phyloP scores from a whole-genome alignment of 2,329 filamentous ascomycete genomes.

The Ophiostoma tasmaniense region DNA sequence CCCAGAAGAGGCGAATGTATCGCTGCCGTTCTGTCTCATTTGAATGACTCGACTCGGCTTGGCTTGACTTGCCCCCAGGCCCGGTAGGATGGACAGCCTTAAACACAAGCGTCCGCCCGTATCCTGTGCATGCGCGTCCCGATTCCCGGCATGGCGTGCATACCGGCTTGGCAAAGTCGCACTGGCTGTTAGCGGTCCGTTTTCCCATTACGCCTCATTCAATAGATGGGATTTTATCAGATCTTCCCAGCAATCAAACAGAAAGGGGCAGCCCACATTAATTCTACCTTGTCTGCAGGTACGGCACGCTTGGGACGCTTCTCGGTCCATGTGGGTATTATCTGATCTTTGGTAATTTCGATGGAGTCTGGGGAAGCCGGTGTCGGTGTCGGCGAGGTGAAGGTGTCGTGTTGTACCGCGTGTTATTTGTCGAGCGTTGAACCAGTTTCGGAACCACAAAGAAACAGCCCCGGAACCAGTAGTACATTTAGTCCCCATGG shows the following conservation, averaged over 20 bases:
- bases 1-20: background rate
- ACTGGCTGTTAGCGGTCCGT: background rate
- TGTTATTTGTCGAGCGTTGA: background rate
- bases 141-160: slow-evolving; percentile 9
- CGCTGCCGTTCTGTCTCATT: background rate
- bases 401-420: background rate
- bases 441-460: too few relatives aligned
- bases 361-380: background rate
- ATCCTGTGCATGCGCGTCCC: background rate
- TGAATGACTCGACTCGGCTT: background rate
- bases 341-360: background rate
- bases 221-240: background rate
- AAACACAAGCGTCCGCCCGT: background rate
- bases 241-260: background rate
- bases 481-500: background rate
- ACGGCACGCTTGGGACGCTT: background rate
- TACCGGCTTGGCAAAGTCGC: slow-evolving; percentile 5
- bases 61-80: background rate
- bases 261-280: background rate
- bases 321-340: background rate
- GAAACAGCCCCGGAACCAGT: too few relatives aligned
- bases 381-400: background rate
- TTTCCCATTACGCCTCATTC: background rate
- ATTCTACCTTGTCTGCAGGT: slow-evolving; percentile 1
- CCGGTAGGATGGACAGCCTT: background rate